Base-by-base conservation (phyloP, 805 yeast species). In the Ogataea minuta region DNA sequence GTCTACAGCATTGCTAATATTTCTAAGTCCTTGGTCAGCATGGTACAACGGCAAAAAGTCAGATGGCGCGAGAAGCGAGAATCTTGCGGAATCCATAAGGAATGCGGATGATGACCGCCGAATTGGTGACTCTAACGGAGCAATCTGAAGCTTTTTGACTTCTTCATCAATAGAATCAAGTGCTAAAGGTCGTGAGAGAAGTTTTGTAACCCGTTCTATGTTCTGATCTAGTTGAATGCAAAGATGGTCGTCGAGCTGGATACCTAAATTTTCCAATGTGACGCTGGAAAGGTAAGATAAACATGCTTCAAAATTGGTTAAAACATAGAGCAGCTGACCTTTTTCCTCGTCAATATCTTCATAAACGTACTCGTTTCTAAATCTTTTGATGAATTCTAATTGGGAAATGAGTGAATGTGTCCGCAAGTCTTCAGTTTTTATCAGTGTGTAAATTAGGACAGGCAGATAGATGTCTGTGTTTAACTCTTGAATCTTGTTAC, bases 241-340 rank as follows among this genome's bases (percentile, higher is more conserved):
- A 23, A 34, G 20, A 2, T 39, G 44, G 6, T 43, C 46, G 0
- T 52, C 41, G 3, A 47, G 14, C 4, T 46, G 47, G n/a, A 63
- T 41, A 20, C 52, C 51, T 23, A 63, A 43, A 43, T 64, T 60
- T n/a, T 53, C 59, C 7, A 56, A 23, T 0, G 62, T 61, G 4
- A 61, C 66, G 31, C 61, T 59, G 3, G 59, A 49, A 14, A 64
- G 35, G 34, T 63, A 64, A 6, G 65, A 56, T 10, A 64, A 39
- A 23, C 64, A 53, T 4, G 69, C 69, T 43, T 64, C 68, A 35
- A 62, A 53, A 36, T 64, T 64, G 1, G 69, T 63, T 30, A 60
- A 44, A 12, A 62, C 63, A 36, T 64, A 64, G 12, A 63, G 41
- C 23, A 64, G 38, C 31, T 59, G 59, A 4, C 67, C 66, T 16